A percentile compares a stretch with the other conserved stretches of the same genome.
These are phyloP conservation scores for Liriodendron chinense DNA, from an alignment of 164 flowering plant genomes.

Conservation along the genomic window DNA sequence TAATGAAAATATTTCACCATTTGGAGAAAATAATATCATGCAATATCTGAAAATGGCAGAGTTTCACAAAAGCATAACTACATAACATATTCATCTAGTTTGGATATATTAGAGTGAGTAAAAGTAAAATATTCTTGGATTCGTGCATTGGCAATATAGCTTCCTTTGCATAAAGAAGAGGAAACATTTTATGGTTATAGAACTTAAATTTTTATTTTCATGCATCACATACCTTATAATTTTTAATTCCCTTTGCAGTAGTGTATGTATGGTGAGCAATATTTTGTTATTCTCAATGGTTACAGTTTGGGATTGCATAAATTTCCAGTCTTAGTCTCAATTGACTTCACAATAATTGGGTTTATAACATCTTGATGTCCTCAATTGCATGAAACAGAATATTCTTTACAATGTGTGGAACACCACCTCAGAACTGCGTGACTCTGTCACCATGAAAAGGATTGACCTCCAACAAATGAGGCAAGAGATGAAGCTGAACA, in stretches of 20 bases:
- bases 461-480: slow-evolving; percentile 59
- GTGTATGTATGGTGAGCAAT: not conserved
- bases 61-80: too few species aligned
- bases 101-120: too few species aligned
- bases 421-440: slow-evolving; percentile 49
- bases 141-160: not conserved
- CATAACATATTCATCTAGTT: too few species aligned
- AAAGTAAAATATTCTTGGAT: not conserved
- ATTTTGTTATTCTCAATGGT: not conserved
- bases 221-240: not conserved
- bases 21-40: too few species aligned
- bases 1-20: too few species aligned
- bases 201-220: not conserved
- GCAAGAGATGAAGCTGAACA: slow-evolving; percentile 61
- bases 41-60: too few species aligned
- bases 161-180: not conserved
- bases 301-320: not conserved
- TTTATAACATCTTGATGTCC: not conserved
- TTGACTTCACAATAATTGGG: not conserved
- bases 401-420: slow-evolving; percentile 63
- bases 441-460: slow-evolving; percentile 55
- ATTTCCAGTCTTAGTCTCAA: not conserved
- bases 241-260: not conserved
- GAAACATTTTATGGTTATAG: not conserved
- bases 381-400: slow-evolving; percentile 41